These are phyloP conservation scores for Lonicera japonica DNA, from an alignment of 129 eudicot genomes.

Conservation along the genomic window DNA sequence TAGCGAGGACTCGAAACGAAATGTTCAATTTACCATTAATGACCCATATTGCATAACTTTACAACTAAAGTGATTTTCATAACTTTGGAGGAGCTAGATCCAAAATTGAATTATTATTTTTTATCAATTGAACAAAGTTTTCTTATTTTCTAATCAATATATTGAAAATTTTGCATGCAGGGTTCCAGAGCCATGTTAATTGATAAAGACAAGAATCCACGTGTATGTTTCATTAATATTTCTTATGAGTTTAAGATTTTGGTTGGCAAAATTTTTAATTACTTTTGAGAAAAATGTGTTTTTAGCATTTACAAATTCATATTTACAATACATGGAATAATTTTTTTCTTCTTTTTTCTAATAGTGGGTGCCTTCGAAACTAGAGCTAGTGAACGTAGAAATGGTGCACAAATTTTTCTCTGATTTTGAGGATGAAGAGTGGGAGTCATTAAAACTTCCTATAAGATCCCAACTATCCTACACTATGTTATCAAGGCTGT, in stretches of 20 bases:
- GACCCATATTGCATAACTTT: too few relatives aligned
- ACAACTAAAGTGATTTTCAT: too few relatives aligned
- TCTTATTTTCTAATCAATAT: too few relatives aligned
- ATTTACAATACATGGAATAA: too few relatives aligned
- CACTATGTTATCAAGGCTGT: too few relatives aligned
- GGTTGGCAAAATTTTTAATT: not conserved
- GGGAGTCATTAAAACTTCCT: conserved; percentile 5
- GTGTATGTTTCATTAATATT: conserved; percentile 3
- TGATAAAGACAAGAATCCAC: conserved; percentile 35
- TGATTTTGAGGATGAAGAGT: conserved; percentile 1
- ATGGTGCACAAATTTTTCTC: not conserved
- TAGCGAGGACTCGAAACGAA: too few relatives aligned
- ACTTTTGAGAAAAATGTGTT: too few relatives aligned
- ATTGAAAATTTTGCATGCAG: not conserved
- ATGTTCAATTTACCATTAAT: too few relatives aligned
- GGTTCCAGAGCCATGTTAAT: conserved; percentile 39
- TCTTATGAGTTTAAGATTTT: not conserved
- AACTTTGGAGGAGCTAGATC: too few relatives aligned
- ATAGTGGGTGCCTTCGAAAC: conserved; percentile 1
- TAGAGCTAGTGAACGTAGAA: conserved; percentile 5
- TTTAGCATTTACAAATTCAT: too few relatives aligned
- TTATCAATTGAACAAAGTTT: too few relatives aligned
- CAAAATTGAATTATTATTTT: too few relatives aligned
- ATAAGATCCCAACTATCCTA: not conserved
- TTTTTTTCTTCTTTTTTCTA: not conserved